Percentiles rank a stretch among this genome's conserved stretches.
These are phyloP conservation scores for Saccharomyces hybrid DNA, from an alignment of 1,139 yeast genomes.

Conservation along the genomic window DNA sequence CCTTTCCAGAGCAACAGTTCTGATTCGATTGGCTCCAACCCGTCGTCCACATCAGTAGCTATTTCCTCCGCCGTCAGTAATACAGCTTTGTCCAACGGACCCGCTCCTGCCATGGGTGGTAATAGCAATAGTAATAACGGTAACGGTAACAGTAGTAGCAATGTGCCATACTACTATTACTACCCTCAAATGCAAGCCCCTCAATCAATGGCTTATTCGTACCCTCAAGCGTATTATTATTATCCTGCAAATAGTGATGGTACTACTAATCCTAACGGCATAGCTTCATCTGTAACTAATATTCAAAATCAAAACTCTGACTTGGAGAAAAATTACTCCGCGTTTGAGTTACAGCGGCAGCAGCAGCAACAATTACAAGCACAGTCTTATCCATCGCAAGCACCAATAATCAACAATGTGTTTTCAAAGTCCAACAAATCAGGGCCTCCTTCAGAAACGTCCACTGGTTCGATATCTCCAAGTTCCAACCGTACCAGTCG, in stretches of 20 bases:
- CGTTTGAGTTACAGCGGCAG: slow-evolving; percentile 3
- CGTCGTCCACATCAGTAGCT: neutral
- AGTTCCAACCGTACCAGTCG: slow-evolving; percentile 6
- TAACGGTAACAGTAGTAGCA: slow-evolving; percentile 7
- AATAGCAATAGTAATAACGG: neutral
- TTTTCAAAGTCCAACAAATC: slow-evolving; percentile 4
- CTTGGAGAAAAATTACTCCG: neutral
- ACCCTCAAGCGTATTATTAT: neutral
- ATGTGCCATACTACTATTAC: slow-evolving; percentile 3
- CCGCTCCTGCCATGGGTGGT: neutral
- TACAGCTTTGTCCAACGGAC: neutral
- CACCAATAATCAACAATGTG: neutral
- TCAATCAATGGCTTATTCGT: neutral
- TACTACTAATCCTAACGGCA: slow-evolving; percentile 1
- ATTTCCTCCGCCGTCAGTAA: neutral
- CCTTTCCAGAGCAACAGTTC: neutral
- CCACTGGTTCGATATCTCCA: neutral
- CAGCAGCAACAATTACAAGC: slow-evolving; percentile 1
- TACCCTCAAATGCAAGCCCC: slow-evolving; percentile 5
- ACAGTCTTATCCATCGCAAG: neutral
- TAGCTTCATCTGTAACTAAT: neutral
- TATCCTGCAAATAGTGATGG: neutral
- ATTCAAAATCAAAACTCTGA: neutral
- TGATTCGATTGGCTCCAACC: neutral
- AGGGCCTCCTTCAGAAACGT: neutral